Evolutionary conservation across 495 filamentous ascomycete genomes (phyloP).

Genomic region (Xanthoparmelia taractica): DNA sequence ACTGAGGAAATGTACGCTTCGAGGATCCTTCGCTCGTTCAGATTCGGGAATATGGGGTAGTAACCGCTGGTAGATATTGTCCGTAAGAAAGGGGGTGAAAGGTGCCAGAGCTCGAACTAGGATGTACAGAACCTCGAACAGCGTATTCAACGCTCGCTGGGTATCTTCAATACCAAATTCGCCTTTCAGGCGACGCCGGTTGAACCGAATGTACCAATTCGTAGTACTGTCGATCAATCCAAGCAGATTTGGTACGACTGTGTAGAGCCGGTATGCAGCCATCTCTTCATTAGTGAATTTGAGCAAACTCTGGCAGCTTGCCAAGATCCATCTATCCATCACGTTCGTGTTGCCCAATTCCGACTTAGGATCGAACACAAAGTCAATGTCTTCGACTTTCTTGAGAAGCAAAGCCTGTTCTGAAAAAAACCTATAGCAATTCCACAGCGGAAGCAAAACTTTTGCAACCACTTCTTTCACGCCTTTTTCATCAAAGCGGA

Average conservation of each 20-base stretch:
- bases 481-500: constrained; percentile 85
- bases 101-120: constrained; percentile 80
- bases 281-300: constrained; percentile 95
- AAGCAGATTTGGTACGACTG: constrained; percentile 83
- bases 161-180: constrained; percentile 79
- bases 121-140: constrained; percentile 95
- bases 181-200: constrained; percentile 90
- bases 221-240: constrained; percentile 89
- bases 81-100: constrained; percentile 92
- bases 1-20: constrained; percentile 84
- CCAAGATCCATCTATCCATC: constrained; percentile 96
- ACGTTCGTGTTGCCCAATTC: constrained; percentile 76
- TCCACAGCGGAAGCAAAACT: constrained; percentile 91
- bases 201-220: constrained; percentile 99
- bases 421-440: constrained; percentile 95
- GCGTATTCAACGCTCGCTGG: constrained; percentile 80
- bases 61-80: constrained; percentile 86
- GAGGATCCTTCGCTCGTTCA: constrained; percentile 57
- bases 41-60: constrained; percentile 66
- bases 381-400: constrained; percentile 76
- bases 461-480: constrained; percentile 96
- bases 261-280: constrained; percentile 85
- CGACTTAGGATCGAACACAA: constrained; percentile 66
- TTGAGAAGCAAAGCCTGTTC: constrained; percentile 90
- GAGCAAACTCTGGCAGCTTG: constrained; percentile 84